phyloP scores from a whole-genome alignment of 164 flowering plant genomes.

The Sedum album region DNA sequence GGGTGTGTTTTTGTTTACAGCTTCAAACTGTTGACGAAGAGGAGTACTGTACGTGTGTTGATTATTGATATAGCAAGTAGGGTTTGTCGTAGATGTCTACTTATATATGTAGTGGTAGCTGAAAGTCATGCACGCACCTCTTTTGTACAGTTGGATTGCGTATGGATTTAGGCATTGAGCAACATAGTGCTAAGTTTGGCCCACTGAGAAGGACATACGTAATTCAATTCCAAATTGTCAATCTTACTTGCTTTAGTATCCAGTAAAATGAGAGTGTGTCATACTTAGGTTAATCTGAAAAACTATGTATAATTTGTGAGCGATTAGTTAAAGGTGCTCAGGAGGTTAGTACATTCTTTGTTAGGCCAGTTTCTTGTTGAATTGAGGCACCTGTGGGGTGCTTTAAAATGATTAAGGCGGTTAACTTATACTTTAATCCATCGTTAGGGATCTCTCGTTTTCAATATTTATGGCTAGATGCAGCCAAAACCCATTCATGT shows the following conservation, averaged over 20 bases:
- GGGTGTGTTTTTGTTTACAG: background rate
- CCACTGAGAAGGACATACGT: background rate
- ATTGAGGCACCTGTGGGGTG: background rate
- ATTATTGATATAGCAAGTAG: background rate
- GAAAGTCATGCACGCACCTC: conserved; percentile 3
- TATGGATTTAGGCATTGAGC: background rate
- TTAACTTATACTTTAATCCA: background rate
- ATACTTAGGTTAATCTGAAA: background rate
- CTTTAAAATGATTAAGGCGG: conserved; percentile 4
- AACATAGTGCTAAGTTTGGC: background rate
- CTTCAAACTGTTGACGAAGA: background rate
- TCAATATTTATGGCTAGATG: background rate
- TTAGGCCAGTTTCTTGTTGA: conserved; percentile 6
- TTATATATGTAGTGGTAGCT: background rate
- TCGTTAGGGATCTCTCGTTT: background rate
- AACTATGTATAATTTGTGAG: background rate
- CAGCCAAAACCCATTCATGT: background rate
- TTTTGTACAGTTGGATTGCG: background rate
- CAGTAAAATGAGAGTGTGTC: background rate
- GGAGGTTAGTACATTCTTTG: background rate
- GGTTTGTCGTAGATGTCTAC: background rate
- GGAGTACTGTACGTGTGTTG: background rate
- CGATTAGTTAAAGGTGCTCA: background rate
- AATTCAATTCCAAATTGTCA: background rate
- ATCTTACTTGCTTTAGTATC: background rate